A percentile compares a stretch with the other conserved stretches of the same genome.
These are phyloP conservation scores for Calonectria pseudoturangicola DNA, from an alignment of 2,329 filamentous ascomycete genomes.

Conservation along the genomic window DNA sequence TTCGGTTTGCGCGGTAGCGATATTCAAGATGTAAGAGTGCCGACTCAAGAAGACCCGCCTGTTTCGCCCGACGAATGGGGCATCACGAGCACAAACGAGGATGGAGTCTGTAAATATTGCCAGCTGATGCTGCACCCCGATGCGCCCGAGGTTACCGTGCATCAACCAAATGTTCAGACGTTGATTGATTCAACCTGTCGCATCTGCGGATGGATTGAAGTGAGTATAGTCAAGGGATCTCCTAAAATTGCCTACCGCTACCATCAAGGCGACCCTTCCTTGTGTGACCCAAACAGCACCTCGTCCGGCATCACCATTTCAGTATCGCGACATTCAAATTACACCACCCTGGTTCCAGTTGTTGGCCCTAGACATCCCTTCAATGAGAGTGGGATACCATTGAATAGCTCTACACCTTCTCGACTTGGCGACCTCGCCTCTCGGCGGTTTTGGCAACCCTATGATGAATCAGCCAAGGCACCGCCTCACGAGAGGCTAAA, in stretches of 20 bases:
- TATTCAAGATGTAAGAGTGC: not conserved
- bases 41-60: not conserved
- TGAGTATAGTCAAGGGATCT: not conserved
- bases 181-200: slow-evolving; percentile 22
- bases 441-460: slow-evolving; percentile 14
- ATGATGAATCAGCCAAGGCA: not conserved
- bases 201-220: slow-evolving; percentile 16
- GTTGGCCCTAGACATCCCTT: not conserved
- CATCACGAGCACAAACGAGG: not conserved
- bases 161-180: slow-evolving; percentile 19
- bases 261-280: slow-evolving; percentile 8
- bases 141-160: slow-evolving; percentile 8
- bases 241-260: not conserved
- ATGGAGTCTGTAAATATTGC: slow-evolving; percentile 27
- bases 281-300: slow-evolving; percentile 22
- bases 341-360: slow-evolving; percentile 1
- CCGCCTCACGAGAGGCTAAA: slow-evolving; percentile 6
- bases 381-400: not conserved
- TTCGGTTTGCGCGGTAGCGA: slow-evolving; percentile 21
- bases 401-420: slow-evolving; percentile 20
- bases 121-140: slow-evolving; percentile 23
- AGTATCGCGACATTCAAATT: not conserved
- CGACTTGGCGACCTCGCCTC: slow-evolving; percentile 20
- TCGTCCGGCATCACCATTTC: not conserved
- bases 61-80: slow-evolving; percentile 24